These are phyloP conservation scores for Scheffersomyces stipitis DNA, from an alignment of 805 yeast species.

Conservation along the genomic window DNA sequence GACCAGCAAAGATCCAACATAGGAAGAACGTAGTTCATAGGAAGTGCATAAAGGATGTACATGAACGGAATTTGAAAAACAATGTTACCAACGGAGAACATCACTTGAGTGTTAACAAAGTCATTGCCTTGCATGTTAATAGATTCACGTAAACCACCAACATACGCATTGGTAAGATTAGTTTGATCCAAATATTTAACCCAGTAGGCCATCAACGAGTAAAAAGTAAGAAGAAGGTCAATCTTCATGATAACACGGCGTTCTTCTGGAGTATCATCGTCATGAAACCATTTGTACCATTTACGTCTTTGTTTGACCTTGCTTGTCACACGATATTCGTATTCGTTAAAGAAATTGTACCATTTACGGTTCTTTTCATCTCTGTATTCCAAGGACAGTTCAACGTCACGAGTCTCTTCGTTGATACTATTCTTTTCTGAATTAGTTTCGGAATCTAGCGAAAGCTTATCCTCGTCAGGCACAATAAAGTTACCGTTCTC, in stretches of 20 bases:
- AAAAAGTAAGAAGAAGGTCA: constrained; percentile 32
- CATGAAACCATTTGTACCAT: constrained; percentile 59
- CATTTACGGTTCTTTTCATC: constrained; percentile 55
- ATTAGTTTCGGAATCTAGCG: no score
- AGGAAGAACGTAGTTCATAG: constrained; percentile 54
- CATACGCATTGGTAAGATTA: constrained; percentile 65
- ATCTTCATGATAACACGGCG: constrained; percentile 28
- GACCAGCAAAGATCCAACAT: constrained; percentile 67
- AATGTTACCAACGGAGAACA: constrained; percentile 59
- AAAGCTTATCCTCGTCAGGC: constrained; percentile 1
- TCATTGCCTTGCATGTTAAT: constrained; percentile 62
- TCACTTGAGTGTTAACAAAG: constrained; percentile 55
- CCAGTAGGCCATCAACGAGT: constrained; percentile 52
- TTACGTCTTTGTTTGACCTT: constrained; percentile 29
- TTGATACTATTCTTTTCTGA: constrained; percentile 1
- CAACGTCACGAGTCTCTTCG: constrained; percentile 1
- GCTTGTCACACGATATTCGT: constrained; percentile 52
- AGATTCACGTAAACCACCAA: constrained; percentile 59
- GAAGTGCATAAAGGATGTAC: constrained; percentile 54
- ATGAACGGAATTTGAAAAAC: constrained; percentile 64
- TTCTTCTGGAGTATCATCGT: constrained; percentile 44
- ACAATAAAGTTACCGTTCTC: constrained; percentile 2
- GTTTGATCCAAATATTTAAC: constrained; percentile 63
- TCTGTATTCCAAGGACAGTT: constrained; percentile 36
- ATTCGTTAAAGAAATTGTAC: constrained; percentile 56